Conservation (phyloP, 2,329 filamentous ascomycete genomes). For the Ophiostoma sp. region DNA sequence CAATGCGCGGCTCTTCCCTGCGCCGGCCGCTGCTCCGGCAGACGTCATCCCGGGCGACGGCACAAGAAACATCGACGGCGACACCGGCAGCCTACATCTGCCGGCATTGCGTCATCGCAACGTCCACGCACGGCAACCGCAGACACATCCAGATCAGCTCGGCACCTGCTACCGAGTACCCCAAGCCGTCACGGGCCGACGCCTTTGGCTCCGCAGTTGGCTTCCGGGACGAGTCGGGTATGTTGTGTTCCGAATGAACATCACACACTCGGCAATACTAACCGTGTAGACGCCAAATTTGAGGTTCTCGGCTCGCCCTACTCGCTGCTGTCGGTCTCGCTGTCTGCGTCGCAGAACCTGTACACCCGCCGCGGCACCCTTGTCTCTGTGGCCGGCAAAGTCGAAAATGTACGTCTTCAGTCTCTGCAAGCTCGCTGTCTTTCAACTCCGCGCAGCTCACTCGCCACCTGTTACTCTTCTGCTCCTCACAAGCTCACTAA, state of each 20-base stretch:
- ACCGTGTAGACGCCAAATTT: slow-evolving; percentile 73
- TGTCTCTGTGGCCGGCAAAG: slow-evolving; percentile 81
- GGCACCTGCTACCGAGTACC: slow-evolving; percentile 52
- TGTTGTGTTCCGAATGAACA: slow-evolving; percentile 8
- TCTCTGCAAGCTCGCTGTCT: background rate
- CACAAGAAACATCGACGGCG: slow-evolving; percentile 22
- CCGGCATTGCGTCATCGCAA: slow-evolving; percentile 42
- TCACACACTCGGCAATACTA: background rate
- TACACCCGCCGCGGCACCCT: slow-evolving; percentile 89
- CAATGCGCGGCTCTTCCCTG: slow-evolving; percentile 23
- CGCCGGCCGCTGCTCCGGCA: slow-evolving; percentile 18
- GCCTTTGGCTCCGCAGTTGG: slow-evolving; percentile 46
- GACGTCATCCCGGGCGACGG: slow-evolving; percentile 19
- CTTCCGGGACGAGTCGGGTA: slow-evolving; percentile 49
- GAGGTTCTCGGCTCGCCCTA: slow-evolving; percentile 88
- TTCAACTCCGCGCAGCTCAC: no score
- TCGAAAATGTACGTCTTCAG: slow-evolving; percentile 65
- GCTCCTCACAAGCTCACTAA: background rate
- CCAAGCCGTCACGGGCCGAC: slow-evolving; percentile 44
- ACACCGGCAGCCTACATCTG: slow-evolving; percentile 39
- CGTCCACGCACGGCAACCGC: background rate
- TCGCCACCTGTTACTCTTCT: no score
- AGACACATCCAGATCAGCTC: slow-evolving; percentile 58
- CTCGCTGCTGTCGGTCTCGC: slow-evolving; percentile 85
- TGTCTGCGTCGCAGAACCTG: slow-evolving; percentile 88